Percentiles rank a stretch among this genome's conserved stretches.
Evolutionary conservation across 257 asterid species (phyloP).

Genomic region (Ilex asprella): DNA sequence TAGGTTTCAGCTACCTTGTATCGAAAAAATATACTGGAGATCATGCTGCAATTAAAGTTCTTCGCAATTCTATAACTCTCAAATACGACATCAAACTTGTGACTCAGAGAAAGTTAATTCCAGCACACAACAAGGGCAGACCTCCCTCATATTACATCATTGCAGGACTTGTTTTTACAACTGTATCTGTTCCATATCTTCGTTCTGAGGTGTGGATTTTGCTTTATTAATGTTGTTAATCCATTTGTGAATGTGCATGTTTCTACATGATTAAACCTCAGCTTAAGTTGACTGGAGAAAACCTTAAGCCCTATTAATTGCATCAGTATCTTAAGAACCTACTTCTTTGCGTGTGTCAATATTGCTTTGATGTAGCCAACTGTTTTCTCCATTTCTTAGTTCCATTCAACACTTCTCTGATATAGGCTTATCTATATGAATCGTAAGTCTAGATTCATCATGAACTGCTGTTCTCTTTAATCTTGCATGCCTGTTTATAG

Average conservation of each 20-base stretch:
- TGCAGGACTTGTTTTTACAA: slow-evolving; percentile 23
- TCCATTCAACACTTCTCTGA: too few relatives aligned
- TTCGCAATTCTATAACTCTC: slow-evolving; percentile 18
- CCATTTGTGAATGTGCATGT: neutral
- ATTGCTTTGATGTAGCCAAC: too few relatives aligned
- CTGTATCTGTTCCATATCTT: slow-evolving; percentile 21
- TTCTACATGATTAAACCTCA: too few relatives aligned
- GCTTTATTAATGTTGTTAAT: neutral
- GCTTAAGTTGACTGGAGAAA: too few relatives aligned
- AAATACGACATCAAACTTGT: slow-evolving; percentile 14
- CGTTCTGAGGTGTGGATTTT: slow-evolving; percentile 20
- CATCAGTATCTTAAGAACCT: too few relatives aligned
- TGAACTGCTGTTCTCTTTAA: too few relatives aligned
- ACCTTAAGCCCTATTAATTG: too few relatives aligned
- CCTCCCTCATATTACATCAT: slow-evolving; percentile 25
- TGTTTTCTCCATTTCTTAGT: too few relatives aligned
- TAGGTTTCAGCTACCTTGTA: slow-evolving; percentile 23
- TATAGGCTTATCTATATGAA: too few relatives aligned
- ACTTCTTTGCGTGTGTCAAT: too few relatives aligned
- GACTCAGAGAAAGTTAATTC: slow-evolving; percentile 15
- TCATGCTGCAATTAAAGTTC: slow-evolving; percentile 20
- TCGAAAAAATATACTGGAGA: slow-evolving; percentile 26
- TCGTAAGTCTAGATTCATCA: too few relatives aligned
- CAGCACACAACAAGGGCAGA: slow-evolving; percentile 16
- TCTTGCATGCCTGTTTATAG: too few relatives aligned